A percentile compares a stretch with the other conserved stretches of the same genome.
Evolutionary conservation across 495 filamentous ascomycete species (phyloP).

Genomic region (Xylaria castorea): DNA sequence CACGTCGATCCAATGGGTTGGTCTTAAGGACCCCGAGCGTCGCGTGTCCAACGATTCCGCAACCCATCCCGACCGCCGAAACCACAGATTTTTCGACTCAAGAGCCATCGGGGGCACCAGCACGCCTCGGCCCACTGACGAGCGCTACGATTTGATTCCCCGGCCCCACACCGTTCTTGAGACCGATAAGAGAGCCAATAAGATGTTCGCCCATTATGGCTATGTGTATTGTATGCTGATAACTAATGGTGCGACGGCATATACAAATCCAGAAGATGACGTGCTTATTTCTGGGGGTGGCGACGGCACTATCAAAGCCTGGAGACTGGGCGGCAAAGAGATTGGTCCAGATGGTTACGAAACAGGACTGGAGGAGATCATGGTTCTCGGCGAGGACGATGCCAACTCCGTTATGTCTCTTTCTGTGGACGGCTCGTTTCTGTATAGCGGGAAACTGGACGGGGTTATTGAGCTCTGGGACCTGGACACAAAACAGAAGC

Average conservation of each 20-base stretch:
- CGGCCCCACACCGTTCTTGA: conserved; percentile 71
- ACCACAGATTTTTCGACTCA: conserved; percentile 95
- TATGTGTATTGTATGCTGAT: conserved; percentile 96
- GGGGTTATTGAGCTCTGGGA: conserved; percentile 98
- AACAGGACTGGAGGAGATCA: conserved; percentile 64
- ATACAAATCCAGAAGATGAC: conserved; percentile 72
- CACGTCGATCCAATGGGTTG: conserved; percentile 80
- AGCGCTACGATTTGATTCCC: conserved; percentile 54
- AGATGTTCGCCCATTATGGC: conserved; percentile 90
- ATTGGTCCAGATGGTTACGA: conserved; percentile 48
- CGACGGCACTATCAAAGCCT: conserved; percentile 91
- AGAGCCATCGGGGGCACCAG: conserved; percentile 79
- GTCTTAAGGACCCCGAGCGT: conserved; percentile 53
- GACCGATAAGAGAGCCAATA: conserved; percentile 81
- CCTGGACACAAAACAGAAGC: conserved; percentile 88
- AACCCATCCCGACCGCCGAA: conserved; percentile 78
- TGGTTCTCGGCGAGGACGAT: conserved; percentile 77
- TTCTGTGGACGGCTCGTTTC: conserved; percentile 81
- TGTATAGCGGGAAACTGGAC: conserved; percentile 87
- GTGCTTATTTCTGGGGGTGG: conserved; percentile 89
- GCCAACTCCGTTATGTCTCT: conserved; percentile 81
- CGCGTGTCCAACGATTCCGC: conserved; percentile 66
- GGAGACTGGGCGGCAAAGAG: conserved; percentile 68
- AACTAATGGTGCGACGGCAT: conserved; percentile 65
- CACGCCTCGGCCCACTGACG: conserved; percentile 68